These are phyloP conservation scores for Erysimum pusillum DNA, from an alignment of 441 rosid genomes.

Conservation along the genomic window DNA sequence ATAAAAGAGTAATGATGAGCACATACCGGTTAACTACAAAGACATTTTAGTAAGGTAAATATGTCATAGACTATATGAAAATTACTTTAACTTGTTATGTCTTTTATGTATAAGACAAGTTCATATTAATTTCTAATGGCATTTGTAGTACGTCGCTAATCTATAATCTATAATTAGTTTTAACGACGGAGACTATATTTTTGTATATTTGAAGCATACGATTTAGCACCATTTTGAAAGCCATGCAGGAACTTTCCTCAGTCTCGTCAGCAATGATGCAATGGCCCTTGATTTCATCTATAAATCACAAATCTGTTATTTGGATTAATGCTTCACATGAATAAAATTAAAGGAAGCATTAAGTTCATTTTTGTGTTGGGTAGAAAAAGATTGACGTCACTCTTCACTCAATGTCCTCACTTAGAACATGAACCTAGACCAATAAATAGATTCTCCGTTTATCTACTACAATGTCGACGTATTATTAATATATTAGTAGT, in stretches of 20 bases:
- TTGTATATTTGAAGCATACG: not conserved
- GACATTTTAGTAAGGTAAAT: not conserved
- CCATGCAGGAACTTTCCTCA: not conserved
- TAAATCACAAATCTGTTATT: not conserved
- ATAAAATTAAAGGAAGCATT: not conserved
- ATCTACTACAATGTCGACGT: slow-evolving; percentile 22
- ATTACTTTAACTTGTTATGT: not conserved
- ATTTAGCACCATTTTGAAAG: not conserved
- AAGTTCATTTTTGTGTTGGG: not conserved
- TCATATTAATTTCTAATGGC: not conserved
- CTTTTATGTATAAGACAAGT: not conserved
- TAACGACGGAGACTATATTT: not conserved
- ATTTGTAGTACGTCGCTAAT: not conserved
- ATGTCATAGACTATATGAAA: not conserved
- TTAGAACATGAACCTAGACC: slow-evolving; percentile 35
- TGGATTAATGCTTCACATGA: not conserved
- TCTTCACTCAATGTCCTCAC: slow-evolving; percentile 22
- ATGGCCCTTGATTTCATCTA: not conserved
- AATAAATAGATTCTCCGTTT: slow-evolving; percentile 13
- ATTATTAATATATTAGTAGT: not conserved
- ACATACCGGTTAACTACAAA: not conserved
- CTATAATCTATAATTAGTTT: not conserved
- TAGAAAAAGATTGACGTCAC: slow-evolving; percentile 14
- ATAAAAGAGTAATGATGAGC: not conserved
- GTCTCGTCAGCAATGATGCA: slow-evolving; percentile 14